Conservation (phyloP, 2,329 filamentous ascomycete genomes). For the Trichocomaceae sp. region DNA sequence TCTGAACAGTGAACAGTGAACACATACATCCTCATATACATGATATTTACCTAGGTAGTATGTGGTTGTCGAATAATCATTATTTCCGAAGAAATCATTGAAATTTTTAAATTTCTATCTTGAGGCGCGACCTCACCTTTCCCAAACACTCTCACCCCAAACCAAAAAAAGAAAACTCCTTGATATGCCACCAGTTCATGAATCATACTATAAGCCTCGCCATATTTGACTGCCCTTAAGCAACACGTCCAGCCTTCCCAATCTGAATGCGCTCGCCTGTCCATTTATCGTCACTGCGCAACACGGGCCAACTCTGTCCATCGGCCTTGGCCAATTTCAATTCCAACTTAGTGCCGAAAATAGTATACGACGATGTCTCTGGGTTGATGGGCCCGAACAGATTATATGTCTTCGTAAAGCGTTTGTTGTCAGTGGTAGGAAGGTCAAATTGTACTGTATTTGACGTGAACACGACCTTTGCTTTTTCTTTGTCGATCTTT, state of each 20-base stretch:
- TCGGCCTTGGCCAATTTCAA: constrained; percentile 67
- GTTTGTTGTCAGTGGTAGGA: constrained; percentile 77
- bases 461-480: constrained; percentile 63
- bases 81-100: neutral
- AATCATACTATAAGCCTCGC: neutral
- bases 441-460: constrained; percentile 68
- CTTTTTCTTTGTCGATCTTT: constrained; percentile 81
- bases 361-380: constrained; percentile 67
- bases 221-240: neutral
- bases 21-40: neutral
- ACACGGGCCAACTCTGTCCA: constrained; percentile 73
- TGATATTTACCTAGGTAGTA: neutral
- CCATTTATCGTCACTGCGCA: constrained; percentile 68
- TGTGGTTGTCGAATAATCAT: neutral
- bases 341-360: constrained; percentile 86
- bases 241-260: constrained; percentile 63
- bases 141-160: neutral
- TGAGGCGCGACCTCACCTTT: neutral
- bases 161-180: constrained; percentile 11
- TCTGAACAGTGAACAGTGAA: too few species aligned
- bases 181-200: constrained; percentile 7
- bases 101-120: neutral
- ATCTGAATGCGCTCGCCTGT: constrained; percentile 82
- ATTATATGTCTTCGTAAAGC: constrained; percentile 66
- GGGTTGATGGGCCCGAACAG: constrained; percentile 72